Evolutionary conservation across 306 rosid genomes (phyloP).

Genomic region (Lithocarpus polystachyus): DNA sequence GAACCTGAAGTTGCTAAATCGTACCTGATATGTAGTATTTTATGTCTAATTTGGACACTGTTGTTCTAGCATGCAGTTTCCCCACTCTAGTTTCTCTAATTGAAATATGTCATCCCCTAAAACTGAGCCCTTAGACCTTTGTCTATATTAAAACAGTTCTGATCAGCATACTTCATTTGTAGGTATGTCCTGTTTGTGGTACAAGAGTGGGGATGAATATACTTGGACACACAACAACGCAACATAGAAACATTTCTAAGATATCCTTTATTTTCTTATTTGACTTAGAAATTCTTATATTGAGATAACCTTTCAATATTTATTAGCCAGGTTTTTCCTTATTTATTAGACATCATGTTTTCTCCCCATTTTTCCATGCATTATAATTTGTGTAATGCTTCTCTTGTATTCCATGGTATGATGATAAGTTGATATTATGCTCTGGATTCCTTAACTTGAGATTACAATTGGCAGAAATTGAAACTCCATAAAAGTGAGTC

Average conservation of each 20-base stretch:
- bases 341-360: not conserved
- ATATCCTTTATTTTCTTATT: conserved; percentile 56
- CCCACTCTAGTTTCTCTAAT: not conserved
- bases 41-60: not conserved
- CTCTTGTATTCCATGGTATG: not conserved
- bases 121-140: not conserved
- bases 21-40: not conserved
- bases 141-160: not conserved
- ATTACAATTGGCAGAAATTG: conserved; percentile 53
- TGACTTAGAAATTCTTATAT: not conserved
- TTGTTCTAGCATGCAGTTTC: not conserved
- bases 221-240: conserved; percentile 61
- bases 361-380: not conserved
- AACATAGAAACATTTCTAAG: conserved; percentile 50
- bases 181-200: conserved; percentile 71
- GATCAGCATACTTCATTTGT: conserved; percentile 30
- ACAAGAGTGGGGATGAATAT: conserved; percentile 47
- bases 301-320: not conserved
- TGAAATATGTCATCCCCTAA: not conserved
- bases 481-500: conserved; percentile 39
- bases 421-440: conserved; percentile 14
- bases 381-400: not conserved
- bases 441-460: conserved; percentile 47
- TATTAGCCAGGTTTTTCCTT: not conserved
- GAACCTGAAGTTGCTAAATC: not conserved